Conservation (phyloP, 2,329 filamentous ascomycete species). For the Colletotrichum sansevieriae region DNA sequence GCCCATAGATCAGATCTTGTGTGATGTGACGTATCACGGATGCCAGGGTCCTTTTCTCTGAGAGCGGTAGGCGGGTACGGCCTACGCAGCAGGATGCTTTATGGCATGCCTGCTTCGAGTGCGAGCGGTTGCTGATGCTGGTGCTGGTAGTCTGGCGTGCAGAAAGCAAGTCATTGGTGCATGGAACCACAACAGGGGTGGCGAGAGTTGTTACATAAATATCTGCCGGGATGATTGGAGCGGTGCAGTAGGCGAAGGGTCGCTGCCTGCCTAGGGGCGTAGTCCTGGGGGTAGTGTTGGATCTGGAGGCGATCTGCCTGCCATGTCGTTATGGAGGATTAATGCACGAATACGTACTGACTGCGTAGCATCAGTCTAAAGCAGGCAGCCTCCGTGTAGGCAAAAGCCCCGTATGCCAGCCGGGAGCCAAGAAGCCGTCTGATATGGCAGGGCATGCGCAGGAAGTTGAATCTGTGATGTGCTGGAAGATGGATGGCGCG, state of each 20-base stretch:
- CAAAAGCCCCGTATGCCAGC: constrained; percentile 11
- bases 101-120: constrained; percentile 13
- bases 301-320: not conserved
- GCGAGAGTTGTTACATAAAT: constrained; percentile 28
- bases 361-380: constrained; percentile 5
- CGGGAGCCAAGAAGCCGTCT: constrained; percentile 7
- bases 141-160: constrained; percentile 35
- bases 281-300: constrained; percentile 3
- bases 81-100: constrained; percentile 1
- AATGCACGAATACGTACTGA: constrained; percentile 6
- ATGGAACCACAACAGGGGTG: constrained; percentile 35
- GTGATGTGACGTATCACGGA: constrained; percentile 61
- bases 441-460: constrained; percentile 5
- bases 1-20: constrained; percentile 62
- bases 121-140: constrained; percentile 16
- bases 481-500: constrained; percentile 5
- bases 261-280: constrained; percentile 12
- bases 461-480: constrained; percentile 2
- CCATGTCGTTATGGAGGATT: not conserved
- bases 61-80: constrained; percentile 13
- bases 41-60: constrained; percentile 42
- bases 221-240: constrained; percentile 18
- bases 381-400: constrained; percentile 3
- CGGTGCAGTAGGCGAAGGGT: constrained; percentile 3
- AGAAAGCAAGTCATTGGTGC: constrained; percentile 36